Evolutionary conservation across 2,329 filamentous ascomycete genomes (phyloP), one percentile per base, ranked within the genome.

Genomic region (Cytospora piceicola): DNA sequence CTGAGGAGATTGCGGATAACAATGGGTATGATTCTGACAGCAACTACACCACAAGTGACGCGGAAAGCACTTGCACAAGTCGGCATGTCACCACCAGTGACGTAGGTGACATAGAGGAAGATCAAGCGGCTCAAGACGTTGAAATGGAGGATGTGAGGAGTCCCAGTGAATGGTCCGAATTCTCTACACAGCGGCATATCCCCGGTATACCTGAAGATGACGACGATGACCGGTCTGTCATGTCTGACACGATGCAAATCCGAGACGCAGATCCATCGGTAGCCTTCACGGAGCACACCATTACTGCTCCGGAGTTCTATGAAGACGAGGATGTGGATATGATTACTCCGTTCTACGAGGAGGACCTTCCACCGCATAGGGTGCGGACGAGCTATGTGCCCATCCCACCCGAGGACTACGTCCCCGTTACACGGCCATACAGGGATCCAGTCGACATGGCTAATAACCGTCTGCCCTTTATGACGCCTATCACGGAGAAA

Each of bases 401-500:
- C 0, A 83, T 94, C 42, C 90, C 91, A 1, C 93, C 93, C 0
- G 92, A 96, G 74, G 92, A 96, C 76, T 96, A 93, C 75, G 88
- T 94, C 70, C 87, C 92, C 54, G 90, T 92, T 22, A 90, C 85
- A 64, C 85, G 89, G 57, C 91, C 92, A 66, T 97, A 90, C 82
- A 89, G 93, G 74, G 91, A 97, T 77, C 87, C 92, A 73, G 85
- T 81, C 42, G 85, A 93, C 75, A 84, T 90, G 76, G 93, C 93
- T 67, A 96, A 97, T 73, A 97, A 94, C 77, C 90, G 94, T 63
- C 82, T 98, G 12, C 95, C 94, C 3, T 99, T 98, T 76, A 98
- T 99, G 95, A 99, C 95, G 0, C 95, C 95, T 1, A 99, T 99
- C 70, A 94, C 95, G 1, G 95, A 99, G 77, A 89, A 93, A 72